These are phyloP conservation scores for Albifimbria verrucaria DNA, from an alignment of 2,329 filamentous ascomycete species.

Conservation along the genomic window DNA sequence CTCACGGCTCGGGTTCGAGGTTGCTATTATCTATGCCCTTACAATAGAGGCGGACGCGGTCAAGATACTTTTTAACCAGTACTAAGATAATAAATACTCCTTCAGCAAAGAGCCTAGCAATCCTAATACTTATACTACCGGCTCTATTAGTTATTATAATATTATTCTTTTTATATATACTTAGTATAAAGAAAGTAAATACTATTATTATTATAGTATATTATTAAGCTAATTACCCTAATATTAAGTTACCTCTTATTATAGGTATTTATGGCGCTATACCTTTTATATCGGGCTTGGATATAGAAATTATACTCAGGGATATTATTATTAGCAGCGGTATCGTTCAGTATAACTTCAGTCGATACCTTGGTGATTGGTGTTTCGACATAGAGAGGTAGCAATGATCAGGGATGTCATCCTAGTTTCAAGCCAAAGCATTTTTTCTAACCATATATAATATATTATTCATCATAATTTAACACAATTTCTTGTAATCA, in stretches of 20 bases:
- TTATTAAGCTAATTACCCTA: constrained; percentile 12
- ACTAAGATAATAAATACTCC: constrained; percentile 5
- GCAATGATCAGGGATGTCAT: too few relatives aligned
- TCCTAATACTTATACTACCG: constrained; percentile 23
- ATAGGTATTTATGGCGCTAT: constrained; percentile 17
- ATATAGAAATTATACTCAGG: constrained; percentile 15
- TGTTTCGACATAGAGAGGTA: too few relatives aligned
- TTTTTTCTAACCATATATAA: too few relatives aligned
- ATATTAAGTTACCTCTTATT: constrained; percentile 12
- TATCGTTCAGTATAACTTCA: constrained; percentile 24
- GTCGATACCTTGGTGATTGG: constrained; percentile 15
- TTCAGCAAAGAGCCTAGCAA: constrained; percentile 22
- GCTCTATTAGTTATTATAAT: constrained; percentile 13
- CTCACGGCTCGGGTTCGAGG: constrained; percentile 4
- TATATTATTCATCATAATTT: too few relatives aligned
- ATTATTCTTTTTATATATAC: constrained; percentile 19
- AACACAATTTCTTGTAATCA: too few relatives aligned
- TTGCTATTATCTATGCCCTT: constrained; percentile 15
- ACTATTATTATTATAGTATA: constrained; percentile 5
- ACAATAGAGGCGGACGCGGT: constrained; percentile 10
- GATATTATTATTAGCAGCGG: constrained; percentile 21
- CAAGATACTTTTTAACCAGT: constrained; percentile 9
- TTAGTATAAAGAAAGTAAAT: constrained; percentile 14
- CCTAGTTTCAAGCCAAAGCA: too few relatives aligned
- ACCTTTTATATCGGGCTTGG: constrained; percentile 4